Evolutionary conservation across 768 basidiomycete species (phyloP).

Genomic region (Mycena galopus): DNA sequence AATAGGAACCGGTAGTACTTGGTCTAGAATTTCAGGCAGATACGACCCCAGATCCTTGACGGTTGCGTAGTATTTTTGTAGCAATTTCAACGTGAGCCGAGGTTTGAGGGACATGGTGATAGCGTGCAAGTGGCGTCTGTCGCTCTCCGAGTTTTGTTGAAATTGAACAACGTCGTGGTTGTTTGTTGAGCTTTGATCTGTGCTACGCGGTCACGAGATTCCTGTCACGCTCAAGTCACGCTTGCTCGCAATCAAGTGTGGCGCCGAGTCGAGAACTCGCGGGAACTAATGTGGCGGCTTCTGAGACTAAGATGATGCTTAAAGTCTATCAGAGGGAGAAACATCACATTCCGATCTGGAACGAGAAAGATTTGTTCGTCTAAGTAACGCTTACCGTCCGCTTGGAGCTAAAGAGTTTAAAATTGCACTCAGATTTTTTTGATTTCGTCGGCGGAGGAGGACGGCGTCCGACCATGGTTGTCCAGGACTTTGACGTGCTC

Average conservation of each 20-base stretch:
- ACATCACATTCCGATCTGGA: slow-evolving; percentile 2
- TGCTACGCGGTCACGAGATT: slow-evolving; percentile 15
- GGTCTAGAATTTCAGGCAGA: slow-evolving; percentile 52
- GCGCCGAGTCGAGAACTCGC: background rate
- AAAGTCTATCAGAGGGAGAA: slow-evolving; percentile 21
- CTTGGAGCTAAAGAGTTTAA: background rate
- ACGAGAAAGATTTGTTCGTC: slow-evolving; percentile 9
- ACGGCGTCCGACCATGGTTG: background rate
- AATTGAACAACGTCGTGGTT: background rate
- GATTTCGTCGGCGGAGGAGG: background rate
- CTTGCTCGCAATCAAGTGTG: background rate
- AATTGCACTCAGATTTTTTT: background rate
- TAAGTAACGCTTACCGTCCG: slow-evolving; percentile 9
- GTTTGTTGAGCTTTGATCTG: background rate
- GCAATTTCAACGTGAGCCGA: slow-evolving; percentile 38
- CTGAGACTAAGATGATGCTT: slow-evolving; percentile 27
- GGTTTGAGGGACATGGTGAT: slow-evolving; percentile 16
- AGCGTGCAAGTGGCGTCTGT: background rate
- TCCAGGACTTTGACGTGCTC: background rate
- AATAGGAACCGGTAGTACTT: slow-evolving; percentile 25
- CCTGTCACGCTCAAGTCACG: background rate
- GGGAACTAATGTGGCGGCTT: slow-evolving; percentile 8
- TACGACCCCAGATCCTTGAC: slow-evolving; percentile 57
- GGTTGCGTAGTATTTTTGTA: slow-evolving; percentile 58
- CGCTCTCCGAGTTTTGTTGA: background rate